Evolutionary conservation across 169 alveolate genomes (phyloP).

Genomic region (Babesia bigemina): DNA sequence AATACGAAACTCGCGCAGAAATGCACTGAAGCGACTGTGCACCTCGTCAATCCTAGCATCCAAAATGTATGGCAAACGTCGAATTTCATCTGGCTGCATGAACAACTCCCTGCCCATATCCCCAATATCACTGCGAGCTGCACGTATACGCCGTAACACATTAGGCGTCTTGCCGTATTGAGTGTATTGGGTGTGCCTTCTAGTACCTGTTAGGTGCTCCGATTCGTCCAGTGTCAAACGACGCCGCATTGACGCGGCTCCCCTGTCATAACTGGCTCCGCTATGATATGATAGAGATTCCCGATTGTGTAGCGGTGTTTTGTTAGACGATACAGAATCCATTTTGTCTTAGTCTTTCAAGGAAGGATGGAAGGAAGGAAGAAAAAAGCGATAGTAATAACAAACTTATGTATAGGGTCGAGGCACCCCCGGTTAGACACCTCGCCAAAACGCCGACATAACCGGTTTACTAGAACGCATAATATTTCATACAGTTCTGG

Average conservation of each 20-base stretch:
- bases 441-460: not conserved
- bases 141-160: conserved; percentile 78
- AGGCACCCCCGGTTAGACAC: no score
- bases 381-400: no score
- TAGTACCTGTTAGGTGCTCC: conserved; percentile 31
- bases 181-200: conserved; percentile 71
- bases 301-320: conserved; percentile 15
- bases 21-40: conserved; percentile 71
- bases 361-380: not conserved
- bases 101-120: conserved; percentile 85
- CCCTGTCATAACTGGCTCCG: conserved; percentile 12
- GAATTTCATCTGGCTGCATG: conserved; percentile 82
- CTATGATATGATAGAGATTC: not conserved
- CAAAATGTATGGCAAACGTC: conserved; percentile 79
- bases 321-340: conserved; percentile 17
- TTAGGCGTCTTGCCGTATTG: conserved; percentile 83
- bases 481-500: no score
- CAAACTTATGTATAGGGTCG: no score
- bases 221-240: conserved; percentile 37
- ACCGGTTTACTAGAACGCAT: not conserved
- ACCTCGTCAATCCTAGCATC: conserved; percentile 78
- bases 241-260: conserved; percentile 37
- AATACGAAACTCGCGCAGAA: conserved; percentile 73
- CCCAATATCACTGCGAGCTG: conserved; percentile 85
- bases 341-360: not conserved